phyloP scores from a whole-genome alignment of 495 filamentous ascomycete species.

The Aspergillus olivimuriae region DNA sequence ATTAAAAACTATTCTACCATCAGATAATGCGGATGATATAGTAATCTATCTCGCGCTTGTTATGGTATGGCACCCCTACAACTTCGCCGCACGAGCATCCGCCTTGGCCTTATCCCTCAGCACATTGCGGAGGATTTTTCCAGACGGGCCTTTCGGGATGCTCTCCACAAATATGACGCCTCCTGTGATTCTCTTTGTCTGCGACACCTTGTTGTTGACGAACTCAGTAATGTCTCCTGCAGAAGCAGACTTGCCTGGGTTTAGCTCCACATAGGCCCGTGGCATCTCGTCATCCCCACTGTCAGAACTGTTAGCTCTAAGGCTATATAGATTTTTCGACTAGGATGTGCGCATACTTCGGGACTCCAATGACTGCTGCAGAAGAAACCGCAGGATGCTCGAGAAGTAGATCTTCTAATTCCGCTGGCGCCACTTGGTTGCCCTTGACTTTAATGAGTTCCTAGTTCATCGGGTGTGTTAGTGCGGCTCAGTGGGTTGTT shows the following conservation, averaged over 20 bases:
- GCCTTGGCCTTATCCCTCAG: slow-evolving; percentile 46
- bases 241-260: slow-evolving; percentile 40
- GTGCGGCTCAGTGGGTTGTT: too few species aligned
- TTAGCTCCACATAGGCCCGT: slow-evolving; percentile 63
- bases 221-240: slow-evolving; percentile 55
- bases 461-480: slow-evolving; percentile 28
- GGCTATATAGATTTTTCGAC: not conserved
- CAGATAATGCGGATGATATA: too few species aligned
- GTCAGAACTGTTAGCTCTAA: slow-evolving; percentile 4
- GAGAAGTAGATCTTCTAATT: slow-evolving; percentile 73
- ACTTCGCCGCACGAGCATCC: too few species aligned
- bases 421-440: slow-evolving; percentile 81
- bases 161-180: slow-evolving; percentile 63
- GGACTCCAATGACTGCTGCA: slow-evolving; percentile 71
- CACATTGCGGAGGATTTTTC: slow-evolving; percentile 67
- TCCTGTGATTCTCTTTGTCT: slow-evolving; percentile 63
- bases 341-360: slow-evolving; percentile 23
- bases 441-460: slow-evolving; percentile 85
- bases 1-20: too few species aligned
- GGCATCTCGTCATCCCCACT: slow-evolving; percentile 60
- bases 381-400: slow-evolving; percentile 64
- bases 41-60: too few species aligned
- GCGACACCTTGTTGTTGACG: slow-evolving; percentile 54
- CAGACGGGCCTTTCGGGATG: slow-evolving; percentile 70
- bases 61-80: too few species aligned